Base-by-base conservation (phyloP, 2,329 filamentous ascomycete species). In the Thermomyces lanuginosus region DNA sequence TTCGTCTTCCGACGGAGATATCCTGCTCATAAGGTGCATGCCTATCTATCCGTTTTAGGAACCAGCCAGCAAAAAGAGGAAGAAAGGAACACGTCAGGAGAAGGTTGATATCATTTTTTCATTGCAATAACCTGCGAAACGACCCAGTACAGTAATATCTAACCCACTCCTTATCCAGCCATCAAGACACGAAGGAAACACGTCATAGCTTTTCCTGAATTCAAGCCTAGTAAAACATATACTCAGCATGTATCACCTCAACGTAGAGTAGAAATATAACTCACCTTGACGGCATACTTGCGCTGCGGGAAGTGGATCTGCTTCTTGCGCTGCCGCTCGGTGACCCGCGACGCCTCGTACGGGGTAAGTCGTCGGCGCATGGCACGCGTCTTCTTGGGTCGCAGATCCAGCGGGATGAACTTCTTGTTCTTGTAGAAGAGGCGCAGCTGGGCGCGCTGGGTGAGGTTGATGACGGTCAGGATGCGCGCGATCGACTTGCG, bases 401-500 rank as follows among this genome's bases (percentile, higher is more conserved):
- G 81, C 69, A 98, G 84, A 63, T 98, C 91, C 60, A 98, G 82
- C 43, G 89, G 89, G 42, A 83, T 66, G 74, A 93, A 93, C 73
- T 93, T 95, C 81, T 95, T 95, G 76, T 78, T 79, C 74, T 92
- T 91, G 76, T 98, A 98, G 79, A 95, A 95, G 46, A 95, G 72
- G 52, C 84, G 83, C 53, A 98, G 82, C 69, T 95, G 84, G 46
- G 82, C 71, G 61, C 91, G 79, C 72, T 98, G 89, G 75, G 92
- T 95, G 65, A 83, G 78, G 74, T 95, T 98, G 76, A 98, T 92
- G 69, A 98, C 73, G 63, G 89, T 98, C 53, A 98, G 76, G 64
- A 93, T 81, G 58, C 86, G 84, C 56, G 89, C 91, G 64, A 98
- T 93, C 44, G 84, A 92, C 75, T 98, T 98, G 72, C 89, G 84